Percentiles rank a stretch among this genome's conserved stretches.
phyloP scores from a whole-genome alignment of 768 basidiomycete species.

The Amanita brunnescens region DNA sequence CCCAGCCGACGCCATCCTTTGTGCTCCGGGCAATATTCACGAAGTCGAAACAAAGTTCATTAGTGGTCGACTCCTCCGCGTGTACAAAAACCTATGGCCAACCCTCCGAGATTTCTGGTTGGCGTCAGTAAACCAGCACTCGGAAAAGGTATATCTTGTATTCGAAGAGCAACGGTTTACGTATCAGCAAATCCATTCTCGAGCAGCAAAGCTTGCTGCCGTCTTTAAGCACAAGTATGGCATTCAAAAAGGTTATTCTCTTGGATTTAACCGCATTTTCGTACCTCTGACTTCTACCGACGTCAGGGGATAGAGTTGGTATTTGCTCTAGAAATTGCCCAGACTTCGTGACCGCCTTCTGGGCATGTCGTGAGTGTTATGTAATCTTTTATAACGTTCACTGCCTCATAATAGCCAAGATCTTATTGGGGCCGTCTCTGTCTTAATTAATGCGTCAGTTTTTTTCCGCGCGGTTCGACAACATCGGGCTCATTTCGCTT shows the following conservation, averaged over 20 bases:
- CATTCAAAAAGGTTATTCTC: conserved; percentile 34
- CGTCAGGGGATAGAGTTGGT: conserved; percentile 32
- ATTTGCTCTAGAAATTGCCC: conserved; percentile 43
- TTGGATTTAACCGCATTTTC: neutral
- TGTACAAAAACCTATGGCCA: conserved; percentile 46
- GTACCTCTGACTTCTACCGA: neutral
- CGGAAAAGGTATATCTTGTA: conserved; percentile 35
- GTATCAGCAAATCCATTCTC: conserved; percentile 29
- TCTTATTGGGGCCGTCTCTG: conserved; percentile 40
- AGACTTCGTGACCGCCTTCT: conserved; percentile 37
- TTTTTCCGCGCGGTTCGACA: neutral
- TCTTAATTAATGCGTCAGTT: conserved; percentile 38
- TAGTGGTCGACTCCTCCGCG: conserved; percentile 35
- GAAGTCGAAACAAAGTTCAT: conserved; percentile 36
- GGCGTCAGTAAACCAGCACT: conserved; percentile 23
- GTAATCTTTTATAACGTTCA: neutral
- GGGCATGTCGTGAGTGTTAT: conserved; percentile 35
- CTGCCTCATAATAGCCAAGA: conserved; percentile 14
- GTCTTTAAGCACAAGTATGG: conserved; percentile 32
- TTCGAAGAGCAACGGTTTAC: conserved; percentile 39
- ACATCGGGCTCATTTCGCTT: conserved; percentile 2
- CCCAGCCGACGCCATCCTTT: conserved; percentile 28
- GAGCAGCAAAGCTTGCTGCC: conserved; percentile 28
- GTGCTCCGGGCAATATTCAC: conserved; percentile 29
- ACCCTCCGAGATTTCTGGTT: conserved; percentile 44